Conservation (phyloP, 1,284 basidiomycete genomes). For the Inonotus obliquus region DNA sequence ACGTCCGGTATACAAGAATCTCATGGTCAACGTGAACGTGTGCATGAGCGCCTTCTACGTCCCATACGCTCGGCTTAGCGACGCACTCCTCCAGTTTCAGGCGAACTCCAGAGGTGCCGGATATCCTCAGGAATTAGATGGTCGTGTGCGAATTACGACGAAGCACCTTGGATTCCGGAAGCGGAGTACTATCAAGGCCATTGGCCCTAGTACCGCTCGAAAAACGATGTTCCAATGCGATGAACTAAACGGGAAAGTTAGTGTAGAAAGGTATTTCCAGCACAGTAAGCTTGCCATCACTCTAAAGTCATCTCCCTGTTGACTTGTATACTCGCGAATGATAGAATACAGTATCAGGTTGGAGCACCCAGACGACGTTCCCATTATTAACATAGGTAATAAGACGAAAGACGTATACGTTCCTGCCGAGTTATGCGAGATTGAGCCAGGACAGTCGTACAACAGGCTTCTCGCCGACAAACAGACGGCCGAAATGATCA, state of each 20-base stretch:
- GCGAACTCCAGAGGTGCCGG: slow-evolving; percentile 41
- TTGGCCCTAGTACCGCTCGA: slow-evolving; percentile 43
- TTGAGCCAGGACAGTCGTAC: slow-evolving; percentile 50
- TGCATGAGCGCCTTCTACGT: slow-evolving; percentile 71
- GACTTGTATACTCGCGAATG: neutral
- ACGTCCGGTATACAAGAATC: slow-evolving; percentile 56
- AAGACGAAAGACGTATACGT: slow-evolving; percentile 41
- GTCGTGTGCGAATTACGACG: slow-evolving; percentile 53
- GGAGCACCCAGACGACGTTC: slow-evolving; percentile 45
- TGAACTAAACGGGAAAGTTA: slow-evolving; percentile 45
- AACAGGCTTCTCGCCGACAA: slow-evolving; percentile 47
- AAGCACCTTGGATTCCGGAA: slow-evolving; percentile 49
- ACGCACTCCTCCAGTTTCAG: slow-evolving; percentile 47
- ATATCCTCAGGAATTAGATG: slow-evolving; percentile 38
- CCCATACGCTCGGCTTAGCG: slow-evolving; percentile 53
- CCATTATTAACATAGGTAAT: slow-evolving; percentile 53
- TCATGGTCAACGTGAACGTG: slow-evolving; percentile 72
- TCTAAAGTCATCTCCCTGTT: neutral
- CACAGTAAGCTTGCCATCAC: slow-evolving; percentile 38
- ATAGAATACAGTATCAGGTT: slow-evolving; percentile 56
- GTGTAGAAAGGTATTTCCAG: slow-evolving; percentile 59
- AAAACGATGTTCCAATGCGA: slow-evolving; percentile 48
- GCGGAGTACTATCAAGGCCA: slow-evolving; percentile 43
- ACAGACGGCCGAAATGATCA: slow-evolving; percentile 17
- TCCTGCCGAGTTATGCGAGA: slow-evolving; percentile 68